phyloP scores from a whole-genome alignment of 768 basidiomycete genomes.

The Termitomyces sp. region DNA sequence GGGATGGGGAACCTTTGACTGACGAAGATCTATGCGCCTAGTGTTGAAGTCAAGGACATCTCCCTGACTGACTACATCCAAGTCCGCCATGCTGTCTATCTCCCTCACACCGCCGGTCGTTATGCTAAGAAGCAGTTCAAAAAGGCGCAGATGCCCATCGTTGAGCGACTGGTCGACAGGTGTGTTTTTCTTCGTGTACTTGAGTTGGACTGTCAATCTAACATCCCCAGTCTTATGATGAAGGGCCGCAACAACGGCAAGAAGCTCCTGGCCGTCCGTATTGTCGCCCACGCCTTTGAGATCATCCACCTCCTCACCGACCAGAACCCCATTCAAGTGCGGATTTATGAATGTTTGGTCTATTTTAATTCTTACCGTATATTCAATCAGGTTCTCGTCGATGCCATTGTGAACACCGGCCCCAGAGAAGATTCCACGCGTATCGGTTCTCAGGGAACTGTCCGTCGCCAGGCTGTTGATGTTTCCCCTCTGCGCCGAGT shows the following conservation, averaged over 20 bases:
- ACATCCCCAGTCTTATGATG: constrained; percentile 87
- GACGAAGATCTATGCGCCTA: constrained; percentile 23
- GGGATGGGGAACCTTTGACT: not conserved
- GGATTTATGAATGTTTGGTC: constrained; percentile 13
- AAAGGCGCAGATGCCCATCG: constrained; percentile 99
- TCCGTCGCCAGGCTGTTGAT: constrained; percentile 99
- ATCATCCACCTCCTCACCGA: constrained; percentile 99
- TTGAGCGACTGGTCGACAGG: constrained; percentile 98
- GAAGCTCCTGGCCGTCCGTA: constrained; percentile 98
- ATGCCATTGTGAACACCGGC: constrained; percentile 99
- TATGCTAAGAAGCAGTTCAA: constrained; percentile 99
- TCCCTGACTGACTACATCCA: constrained; percentile 99
- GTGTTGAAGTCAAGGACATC: constrained; percentile 99
- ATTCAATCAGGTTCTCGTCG: constrained; percentile 74
- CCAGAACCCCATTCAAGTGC: constrained; percentile 98
- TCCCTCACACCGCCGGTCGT: constrained; percentile 98
- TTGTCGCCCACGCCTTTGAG: constrained; percentile 99
- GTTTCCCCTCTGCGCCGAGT: constrained; percentile 97
- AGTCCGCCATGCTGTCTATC: constrained; percentile 94
- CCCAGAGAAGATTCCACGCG: constrained; percentile 99
- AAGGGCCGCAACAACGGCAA: constrained; percentile 99
- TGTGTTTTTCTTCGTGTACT: constrained; percentile 29
- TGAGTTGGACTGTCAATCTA: not conserved
- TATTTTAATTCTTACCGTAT: not conserved
- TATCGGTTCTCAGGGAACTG: constrained; percentile 99